Base-by-base conservation (phyloP, 495 filamentous ascomycete genomes). In the Talaromyces borbonicus region DNA sequence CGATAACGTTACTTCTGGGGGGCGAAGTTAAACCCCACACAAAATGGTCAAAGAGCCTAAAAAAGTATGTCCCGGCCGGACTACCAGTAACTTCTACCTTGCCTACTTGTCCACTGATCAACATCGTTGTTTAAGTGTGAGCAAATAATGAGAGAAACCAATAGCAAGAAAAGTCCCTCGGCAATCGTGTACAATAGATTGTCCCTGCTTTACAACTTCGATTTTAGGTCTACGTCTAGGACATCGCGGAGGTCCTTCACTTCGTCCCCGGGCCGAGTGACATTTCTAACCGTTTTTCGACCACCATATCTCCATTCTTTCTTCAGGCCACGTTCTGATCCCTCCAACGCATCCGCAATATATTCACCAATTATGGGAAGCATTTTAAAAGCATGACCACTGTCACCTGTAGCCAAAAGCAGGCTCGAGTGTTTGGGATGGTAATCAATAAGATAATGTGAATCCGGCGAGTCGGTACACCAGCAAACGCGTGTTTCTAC, bases 361-460 rank as follows among this genome's bases (percentile, higher is more conserved):
- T 43, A 43, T 23, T 55, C 48, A 1, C 70, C 70, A 40, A 67
- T 44, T 15, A 65, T 58, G 8, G 69, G 71, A 14, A 72, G 40
- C 64, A 71, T 70, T 58, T 74, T 74, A 57, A 74, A 71, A 1
- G 51, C 69, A 49, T 72, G 66, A 9, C 62, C 67, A 23, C 60
- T 66, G 41, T 69, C 70, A 4, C 68, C 70, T 16, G 60, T 57
- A 20, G 55, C 58, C 1, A 69, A 55, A 1, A 71, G 38, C 18
- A 67, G 47, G 8, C 53, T 50, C 19, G 60, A 51, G 36, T 51
- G 59, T 8, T 52, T 51, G 1, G 69, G 71, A 5, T 67, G 61
- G 29, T 57, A 60, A 37, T 71, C 68, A 20, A 74, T 70, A 19
- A 67, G 49, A 48, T 65, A 72, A 15, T 71, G 59, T 20, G 65